A percentile compares a stretch with the other conserved stretches of the same genome.
Evolutionary conservation across 331 rosid species (phyloP).

Genomic region (Cydonia oblonga): DNA sequence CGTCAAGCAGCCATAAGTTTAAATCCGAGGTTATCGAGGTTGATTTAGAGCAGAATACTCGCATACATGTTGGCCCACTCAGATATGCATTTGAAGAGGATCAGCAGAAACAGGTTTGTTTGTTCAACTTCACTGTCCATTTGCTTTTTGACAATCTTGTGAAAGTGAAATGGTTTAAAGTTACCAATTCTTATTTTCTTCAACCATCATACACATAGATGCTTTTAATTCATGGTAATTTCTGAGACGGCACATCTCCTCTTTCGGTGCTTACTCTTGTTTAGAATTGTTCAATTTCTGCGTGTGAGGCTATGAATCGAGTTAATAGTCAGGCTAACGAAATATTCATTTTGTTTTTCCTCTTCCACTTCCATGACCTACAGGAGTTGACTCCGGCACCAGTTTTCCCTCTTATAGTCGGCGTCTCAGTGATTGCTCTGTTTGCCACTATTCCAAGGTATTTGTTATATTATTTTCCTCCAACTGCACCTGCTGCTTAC

Average conservation of each 20-base stretch:
- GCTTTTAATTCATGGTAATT: not conserved
- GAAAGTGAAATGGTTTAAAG: not conserved
- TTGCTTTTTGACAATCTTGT: not conserved
- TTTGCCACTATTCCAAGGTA: slow-evolving; percentile 80
- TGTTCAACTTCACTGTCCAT: not conserved
- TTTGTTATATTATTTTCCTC: slow-evolving; percentile 8
- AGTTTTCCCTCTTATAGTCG: slow-evolving; percentile 72
- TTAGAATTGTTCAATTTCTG: not conserved
- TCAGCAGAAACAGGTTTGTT: slow-evolving; percentile 78
- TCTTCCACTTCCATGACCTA: slow-evolving; percentile 7
- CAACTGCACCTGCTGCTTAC: not conserved
- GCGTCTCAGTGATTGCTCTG: slow-evolving; percentile 54
- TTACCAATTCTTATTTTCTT: not conserved
- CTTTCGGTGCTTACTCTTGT: not conserved
- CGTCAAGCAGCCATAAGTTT: slow-evolving; percentile 57
- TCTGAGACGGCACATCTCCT: not conserved
- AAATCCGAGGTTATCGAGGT: slow-evolving; percentile 76
- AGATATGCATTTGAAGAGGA: slow-evolving; percentile 50
- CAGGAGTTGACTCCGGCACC: slow-evolving; percentile 96
- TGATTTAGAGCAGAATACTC: slow-evolving; percentile 62
- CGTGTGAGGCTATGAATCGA: not conserved
- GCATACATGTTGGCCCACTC: slow-evolving; percentile 78
- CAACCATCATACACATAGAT: not conserved
- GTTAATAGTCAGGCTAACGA: not conserved
- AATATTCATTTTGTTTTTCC: not conserved